Conservation (phyloP, 371 early-diverging fungal species). For the Coemansia sp. region DNA sequence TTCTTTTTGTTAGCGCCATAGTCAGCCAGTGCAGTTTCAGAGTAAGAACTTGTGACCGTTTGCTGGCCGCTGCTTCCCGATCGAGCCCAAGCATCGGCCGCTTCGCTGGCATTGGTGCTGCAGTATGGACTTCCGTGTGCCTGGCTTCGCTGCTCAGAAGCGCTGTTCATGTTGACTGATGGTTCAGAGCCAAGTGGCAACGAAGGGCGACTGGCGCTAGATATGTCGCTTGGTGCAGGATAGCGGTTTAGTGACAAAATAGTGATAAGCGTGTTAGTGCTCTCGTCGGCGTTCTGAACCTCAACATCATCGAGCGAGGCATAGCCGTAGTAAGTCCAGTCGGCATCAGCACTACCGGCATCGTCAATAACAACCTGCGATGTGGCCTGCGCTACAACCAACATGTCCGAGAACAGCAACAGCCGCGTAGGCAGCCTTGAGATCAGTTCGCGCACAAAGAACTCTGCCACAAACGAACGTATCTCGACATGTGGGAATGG, state of each 20-base stretch:
- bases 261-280: conserved; percentile 48
- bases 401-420: conserved; percentile 45
- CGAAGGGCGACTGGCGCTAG: conserved; percentile 25
- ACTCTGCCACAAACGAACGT: conserved; percentile 41
- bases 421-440: conserved; percentile 46
- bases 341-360: conserved; percentile 13
- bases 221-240: conserved; percentile 8
- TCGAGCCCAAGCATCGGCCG: conserved; percentile 6
- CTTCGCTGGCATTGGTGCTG: conserved; percentile 9
- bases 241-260: conserved; percentile 49
- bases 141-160: conserved; percentile 13
- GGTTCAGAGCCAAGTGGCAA: conserved; percentile 22
- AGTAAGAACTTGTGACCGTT: not conserved
- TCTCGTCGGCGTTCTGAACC: conserved; percentile 51
- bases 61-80: conserved; percentile 12
- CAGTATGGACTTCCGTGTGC: not conserved
- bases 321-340: conserved; percentile 49
- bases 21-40: not conserved
- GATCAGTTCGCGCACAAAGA: conserved; percentile 46
- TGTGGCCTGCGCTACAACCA: conserved; percentile 48
- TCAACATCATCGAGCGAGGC: conserved; percentile 51
- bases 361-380: conserved; percentile 32
- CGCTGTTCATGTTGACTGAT: not conserved
- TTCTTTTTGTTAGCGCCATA: conserved; percentile 10
- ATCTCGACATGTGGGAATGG: conserved; percentile 28